phyloP scores from a whole-genome alignment of 2,329 filamentous ascomycete genomes.

The Chaetomium strumarium region DNA sequence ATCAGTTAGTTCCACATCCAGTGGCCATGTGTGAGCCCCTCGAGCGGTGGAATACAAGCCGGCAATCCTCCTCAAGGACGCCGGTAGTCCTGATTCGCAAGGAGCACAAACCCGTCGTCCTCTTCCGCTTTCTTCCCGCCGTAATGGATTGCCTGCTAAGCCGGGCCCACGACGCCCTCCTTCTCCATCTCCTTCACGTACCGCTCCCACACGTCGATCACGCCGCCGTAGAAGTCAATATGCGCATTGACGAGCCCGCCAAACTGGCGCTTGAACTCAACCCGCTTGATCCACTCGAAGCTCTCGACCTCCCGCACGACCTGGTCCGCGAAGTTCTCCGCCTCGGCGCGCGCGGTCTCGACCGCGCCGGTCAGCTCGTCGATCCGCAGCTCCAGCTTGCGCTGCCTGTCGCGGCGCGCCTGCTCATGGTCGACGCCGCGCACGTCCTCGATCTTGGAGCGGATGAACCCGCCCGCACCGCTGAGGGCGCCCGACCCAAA shows the following conservation, averaged over 20 bases:
- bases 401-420: constrained; percentile 74
- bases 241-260: constrained; percentile 79
- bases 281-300: constrained; percentile 93
- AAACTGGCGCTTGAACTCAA: constrained; percentile 85
- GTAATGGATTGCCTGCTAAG: constrained; percentile 15
- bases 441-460: constrained; percentile 93
- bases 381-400: constrained; percentile 88
- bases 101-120: neutral
- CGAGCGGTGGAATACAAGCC: too few relatives aligned
- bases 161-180: constrained; percentile 40
- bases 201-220: constrained; percentile 77
- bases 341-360: constrained; percentile 77
- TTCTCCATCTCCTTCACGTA: constrained; percentile 87
- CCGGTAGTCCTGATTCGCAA: neutral
- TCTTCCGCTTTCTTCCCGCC: neutral
- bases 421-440: constrained; percentile 95
- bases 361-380: constrained; percentile 87
- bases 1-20: too few relatives aligned
- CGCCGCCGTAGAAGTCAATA: constrained; percentile 76
- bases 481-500: constrained; percentile 41
- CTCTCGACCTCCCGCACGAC: constrained; percentile 88
- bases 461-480: constrained; percentile 79
- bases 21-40: too few relatives aligned
- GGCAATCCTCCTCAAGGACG: neutral
- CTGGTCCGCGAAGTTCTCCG: constrained; percentile 92